These are phyloP conservation scores for Wolfiporia cocos DNA, from an alignment of 1,284 basidiomycete genomes.

Conservation along the genomic window DNA sequence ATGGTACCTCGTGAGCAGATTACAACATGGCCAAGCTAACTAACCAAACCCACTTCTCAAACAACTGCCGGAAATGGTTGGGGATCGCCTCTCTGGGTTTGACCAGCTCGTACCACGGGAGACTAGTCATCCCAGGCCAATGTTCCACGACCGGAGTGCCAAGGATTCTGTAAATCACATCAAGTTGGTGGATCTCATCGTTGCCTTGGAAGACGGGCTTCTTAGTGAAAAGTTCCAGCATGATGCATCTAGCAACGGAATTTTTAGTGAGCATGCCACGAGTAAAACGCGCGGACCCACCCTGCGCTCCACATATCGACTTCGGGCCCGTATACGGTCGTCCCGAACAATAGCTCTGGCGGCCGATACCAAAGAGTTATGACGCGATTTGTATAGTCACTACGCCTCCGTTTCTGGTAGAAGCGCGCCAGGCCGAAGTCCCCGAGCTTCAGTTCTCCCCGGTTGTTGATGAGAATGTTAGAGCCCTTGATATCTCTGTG, in stretches of 20 bases:
- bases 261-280: not conserved
- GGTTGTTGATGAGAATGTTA: conserved; percentile 93
- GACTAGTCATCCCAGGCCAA: conserved; percentile 78
- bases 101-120: conserved; percentile 99
- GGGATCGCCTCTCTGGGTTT: conserved; percentile 74
- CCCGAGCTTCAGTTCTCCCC: conserved; percentile 90
- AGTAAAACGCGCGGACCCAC: conserved; percentile 35
- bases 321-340: conserved; percentile 94
- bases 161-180: conserved; percentile 86
- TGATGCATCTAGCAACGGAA: conserved; percentile 73
- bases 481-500: conserved; percentile 99
- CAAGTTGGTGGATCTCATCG: conserved; percentile 96
- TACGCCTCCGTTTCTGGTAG: conserved; percentile 85
- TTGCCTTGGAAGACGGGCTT: conserved; percentile 95
- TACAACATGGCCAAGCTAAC: not conserved
- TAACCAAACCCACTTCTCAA: conserved; percentile 58
- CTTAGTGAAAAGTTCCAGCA: conserved; percentile 94
- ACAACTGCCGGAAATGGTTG: conserved; percentile 72
- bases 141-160: conserved; percentile 82
- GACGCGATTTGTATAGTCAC: conserved; percentile 97
- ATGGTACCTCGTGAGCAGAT: not conserved
- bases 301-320: conserved; percentile 99
- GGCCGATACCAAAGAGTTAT: conserved; percentile 99
- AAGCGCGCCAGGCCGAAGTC: conserved; percentile 98
- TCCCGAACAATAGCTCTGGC: conserved; percentile 93